Conservation (phyloP, 768 basidiomycete genomes). For the Collybia sordida region DNA sequence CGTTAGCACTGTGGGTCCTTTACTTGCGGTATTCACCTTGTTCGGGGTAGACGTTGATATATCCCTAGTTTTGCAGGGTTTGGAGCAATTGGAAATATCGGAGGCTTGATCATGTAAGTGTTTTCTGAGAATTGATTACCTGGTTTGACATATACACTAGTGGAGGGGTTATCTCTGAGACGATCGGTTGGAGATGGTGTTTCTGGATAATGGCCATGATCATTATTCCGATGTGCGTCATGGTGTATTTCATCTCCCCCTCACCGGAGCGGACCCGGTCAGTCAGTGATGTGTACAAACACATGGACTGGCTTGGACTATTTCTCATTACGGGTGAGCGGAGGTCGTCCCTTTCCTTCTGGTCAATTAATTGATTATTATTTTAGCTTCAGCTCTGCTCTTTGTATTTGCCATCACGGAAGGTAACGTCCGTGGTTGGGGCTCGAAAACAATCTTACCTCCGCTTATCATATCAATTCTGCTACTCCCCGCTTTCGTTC, state of each 20-base stretch:
- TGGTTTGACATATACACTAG: slow-evolving; percentile 22
- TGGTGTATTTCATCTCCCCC: slow-evolving; percentile 25
- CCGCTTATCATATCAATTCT: slow-evolving; percentile 43
- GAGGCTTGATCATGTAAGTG: slow-evolving; percentile 13
- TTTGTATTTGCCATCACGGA: slow-evolving; percentile 37
- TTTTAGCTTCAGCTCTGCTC: slow-evolving; percentile 24
- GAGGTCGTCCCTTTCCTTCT: slow-evolving; percentile 23
- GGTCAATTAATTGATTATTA: slow-evolving; percentile 12
- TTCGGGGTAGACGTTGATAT: slow-evolving; percentile 1
- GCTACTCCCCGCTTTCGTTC: slow-evolving; percentile 35
- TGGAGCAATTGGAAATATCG: slow-evolving; percentile 36
- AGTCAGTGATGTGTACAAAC: slow-evolving; percentile 6
- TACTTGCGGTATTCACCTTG: background rate
- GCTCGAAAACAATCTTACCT: slow-evolving; percentile 35
- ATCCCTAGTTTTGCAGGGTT: slow-evolving; percentile 45
- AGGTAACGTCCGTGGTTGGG: slow-evolving; percentile 49
- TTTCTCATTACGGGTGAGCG: slow-evolving; percentile 27
- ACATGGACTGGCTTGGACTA: slow-evolving; percentile 12
- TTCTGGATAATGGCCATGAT: slow-evolving; percentile 47
- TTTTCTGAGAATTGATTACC: background rate
- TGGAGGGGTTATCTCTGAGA: slow-evolving; percentile 39
- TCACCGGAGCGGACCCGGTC: slow-evolving; percentile 19
- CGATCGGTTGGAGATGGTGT: slow-evolving; percentile 42
- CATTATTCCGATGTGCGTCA: slow-evolving; percentile 27
- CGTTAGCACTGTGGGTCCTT: slow-evolving; percentile 26